Evolutionary conservation across 257 asterid genomes (phyloP).

Genomic region (Nicotiana noctiflora): DNA sequence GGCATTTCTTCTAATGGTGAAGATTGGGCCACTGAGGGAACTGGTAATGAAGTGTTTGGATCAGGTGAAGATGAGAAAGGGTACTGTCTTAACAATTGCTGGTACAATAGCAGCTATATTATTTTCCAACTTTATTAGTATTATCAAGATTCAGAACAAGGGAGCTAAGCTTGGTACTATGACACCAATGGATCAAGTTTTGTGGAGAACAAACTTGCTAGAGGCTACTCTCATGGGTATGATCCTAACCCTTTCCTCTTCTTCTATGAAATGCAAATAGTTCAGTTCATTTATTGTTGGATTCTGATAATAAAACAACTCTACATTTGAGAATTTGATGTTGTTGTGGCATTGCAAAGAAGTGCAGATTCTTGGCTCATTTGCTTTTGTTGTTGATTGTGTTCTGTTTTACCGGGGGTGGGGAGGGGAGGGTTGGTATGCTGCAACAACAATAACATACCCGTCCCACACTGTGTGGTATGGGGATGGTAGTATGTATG

Average conservation of each 20-base stretch:
- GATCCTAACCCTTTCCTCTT: neutral
- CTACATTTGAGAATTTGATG: neutral
- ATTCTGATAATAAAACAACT: neutral
- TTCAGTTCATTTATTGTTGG: neutral
- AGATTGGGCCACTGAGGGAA: conserved; percentile 87
- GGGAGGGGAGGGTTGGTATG: too few species aligned
- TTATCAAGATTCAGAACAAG: conserved; percentile 86
- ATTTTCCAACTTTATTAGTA: conserved; percentile 64
- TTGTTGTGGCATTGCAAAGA: neutral
- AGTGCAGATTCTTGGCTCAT: neutral
- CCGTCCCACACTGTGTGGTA: too few species aligned
- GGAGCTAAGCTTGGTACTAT: conserved; percentile 92
- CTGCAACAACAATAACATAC: too few species aligned
- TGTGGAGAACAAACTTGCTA: conserved; percentile 92
- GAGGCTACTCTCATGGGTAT: conserved; percentile 99
- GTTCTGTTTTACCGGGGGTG: neutral
- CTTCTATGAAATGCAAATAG: neutral
- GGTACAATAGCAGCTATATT: conserved; percentile 71
- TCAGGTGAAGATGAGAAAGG: conserved; percentile 83
- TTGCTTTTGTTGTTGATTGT: neutral
- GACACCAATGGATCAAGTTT: conserved; percentile 99
- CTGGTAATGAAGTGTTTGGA: conserved; percentile 79
- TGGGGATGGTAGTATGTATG: too few species aligned
- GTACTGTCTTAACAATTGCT: conserved; percentile 77
- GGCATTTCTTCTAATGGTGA: conserved; percentile 79